phyloP scores from a whole-genome alignment of 1,139 yeast genomes.

The Magnusiomyces starmeri region DNA sequence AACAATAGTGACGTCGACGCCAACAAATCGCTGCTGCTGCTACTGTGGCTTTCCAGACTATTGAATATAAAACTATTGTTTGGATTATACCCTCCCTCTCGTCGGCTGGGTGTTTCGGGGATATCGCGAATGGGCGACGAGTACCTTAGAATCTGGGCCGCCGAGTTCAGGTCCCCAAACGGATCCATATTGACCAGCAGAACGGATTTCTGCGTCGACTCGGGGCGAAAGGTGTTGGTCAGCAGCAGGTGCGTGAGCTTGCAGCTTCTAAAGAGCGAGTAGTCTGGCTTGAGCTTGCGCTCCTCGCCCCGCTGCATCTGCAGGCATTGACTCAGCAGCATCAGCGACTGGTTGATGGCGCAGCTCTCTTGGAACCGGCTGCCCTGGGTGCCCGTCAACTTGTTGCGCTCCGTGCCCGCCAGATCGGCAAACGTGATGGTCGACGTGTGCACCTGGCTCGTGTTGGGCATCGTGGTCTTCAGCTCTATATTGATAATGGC shows the following conservation, averaged over 20 bases:
- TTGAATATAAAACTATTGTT: no score
- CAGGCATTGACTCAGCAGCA: constrained; percentile 44
- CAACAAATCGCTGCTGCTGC: no score
- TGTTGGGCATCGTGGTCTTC: constrained; percentile 18
- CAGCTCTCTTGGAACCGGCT: constrained; percentile 41
- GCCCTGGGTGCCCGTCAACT: constrained; percentile 40
- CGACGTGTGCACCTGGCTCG: neutral
- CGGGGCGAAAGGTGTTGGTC: constrained; percentile 38
- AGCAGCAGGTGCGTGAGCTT: constrained; percentile 43
- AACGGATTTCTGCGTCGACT: constrained; percentile 28
- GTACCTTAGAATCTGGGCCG: constrained; percentile 42
- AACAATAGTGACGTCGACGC: no score
- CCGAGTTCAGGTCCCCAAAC: constrained; percentile 51
- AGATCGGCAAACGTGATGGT: constrained; percentile 42
- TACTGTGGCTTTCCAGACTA: no score
- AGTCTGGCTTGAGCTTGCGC: constrained; percentile 11
- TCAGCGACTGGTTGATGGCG: constrained; percentile 40
- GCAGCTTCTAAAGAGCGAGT: constrained; percentile 38
- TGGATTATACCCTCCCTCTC: no score
- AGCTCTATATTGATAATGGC: constrained; percentile 36
- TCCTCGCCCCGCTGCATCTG: constrained; percentile 34
- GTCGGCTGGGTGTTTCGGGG: constrained; percentile 7
- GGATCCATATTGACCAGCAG: constrained; percentile 57
- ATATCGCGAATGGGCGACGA: constrained; percentile 35
- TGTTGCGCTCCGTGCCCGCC: constrained; percentile 46